Evolutionary conservation across 1,284 basidiomycete species (phyloP).

Genomic region (Athelia psychrophila): DNA sequence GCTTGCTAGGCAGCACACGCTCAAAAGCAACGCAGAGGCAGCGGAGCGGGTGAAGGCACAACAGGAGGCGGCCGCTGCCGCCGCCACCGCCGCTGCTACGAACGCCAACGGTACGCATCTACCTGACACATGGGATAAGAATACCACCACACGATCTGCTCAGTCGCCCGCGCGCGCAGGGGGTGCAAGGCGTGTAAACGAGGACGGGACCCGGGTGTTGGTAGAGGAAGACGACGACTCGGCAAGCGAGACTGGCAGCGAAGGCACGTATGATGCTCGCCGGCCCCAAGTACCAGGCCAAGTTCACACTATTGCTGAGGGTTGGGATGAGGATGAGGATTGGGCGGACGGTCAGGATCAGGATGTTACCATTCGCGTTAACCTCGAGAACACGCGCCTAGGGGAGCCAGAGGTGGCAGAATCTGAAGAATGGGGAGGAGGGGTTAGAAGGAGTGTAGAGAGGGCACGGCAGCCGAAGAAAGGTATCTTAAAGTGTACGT

Average conservation of each 20-base stretch:
- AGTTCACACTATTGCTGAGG: slow-evolving; percentile 34
- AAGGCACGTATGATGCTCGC: slow-evolving; percentile 37
- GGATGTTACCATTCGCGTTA: slow-evolving; percentile 71
- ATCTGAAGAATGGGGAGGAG: slow-evolving; percentile 70
- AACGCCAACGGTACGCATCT: slow-evolving; percentile 36
- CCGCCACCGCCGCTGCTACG: slow-evolving; percentile 28
- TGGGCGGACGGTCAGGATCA: slow-evolving; percentile 64
- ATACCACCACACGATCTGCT: slow-evolving; percentile 58
- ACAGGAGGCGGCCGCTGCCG: slow-evolving; percentile 42
- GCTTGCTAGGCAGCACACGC: slow-evolving; percentile 86
- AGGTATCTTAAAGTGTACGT: slow-evolving; percentile 89
- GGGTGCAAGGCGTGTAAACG: slow-evolving; percentile 45
- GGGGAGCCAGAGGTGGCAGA: slow-evolving; percentile 43
- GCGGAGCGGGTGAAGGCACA: slow-evolving; percentile 67
- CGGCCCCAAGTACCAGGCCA: slow-evolving; percentile 19
- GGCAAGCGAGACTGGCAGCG: slow-evolving; percentile 40
- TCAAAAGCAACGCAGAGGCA: slow-evolving; percentile 82
- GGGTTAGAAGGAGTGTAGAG: slow-evolving; percentile 67
- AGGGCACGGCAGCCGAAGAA: slow-evolving; percentile 64
- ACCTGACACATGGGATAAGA: slow-evolving; percentile 77
- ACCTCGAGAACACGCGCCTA: slow-evolving; percentile 39
- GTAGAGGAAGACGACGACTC: slow-evolving; percentile 72
- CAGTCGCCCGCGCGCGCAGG: slow-evolving; percentile 40
- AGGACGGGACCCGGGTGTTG: slow-evolving; percentile 66
- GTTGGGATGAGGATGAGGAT: slow-evolving; percentile 71